phyloP scores from a whole-genome alignment of 1,284 basidiomycete genomes.

The Athelia psychrophila region DNA sequence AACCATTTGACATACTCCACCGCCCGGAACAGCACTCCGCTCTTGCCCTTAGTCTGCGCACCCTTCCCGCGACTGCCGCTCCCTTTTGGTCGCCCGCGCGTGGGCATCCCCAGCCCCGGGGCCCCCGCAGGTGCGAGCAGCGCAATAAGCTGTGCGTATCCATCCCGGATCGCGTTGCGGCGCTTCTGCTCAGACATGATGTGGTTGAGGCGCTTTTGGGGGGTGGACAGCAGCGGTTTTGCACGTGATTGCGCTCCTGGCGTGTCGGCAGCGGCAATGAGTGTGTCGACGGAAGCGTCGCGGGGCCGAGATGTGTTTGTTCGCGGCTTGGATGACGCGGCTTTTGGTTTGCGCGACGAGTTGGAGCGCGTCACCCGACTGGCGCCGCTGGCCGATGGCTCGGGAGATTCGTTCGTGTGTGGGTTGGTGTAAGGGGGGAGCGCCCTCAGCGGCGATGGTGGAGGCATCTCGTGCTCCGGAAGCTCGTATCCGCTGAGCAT shows the following conservation, averaged over 20 bases:
- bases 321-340: too few relatives aligned
- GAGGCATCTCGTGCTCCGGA: slow-evolving; percentile 1
- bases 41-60: slow-evolving; percentile 66
- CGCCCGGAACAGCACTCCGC: slow-evolving; percentile 76
- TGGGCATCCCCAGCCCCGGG: slow-evolving; percentile 68
- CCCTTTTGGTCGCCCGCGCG: slow-evolving; percentile 76
- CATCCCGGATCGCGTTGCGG: slow-evolving; percentile 85
- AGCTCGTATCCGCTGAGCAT: slow-evolving; percentile 10
- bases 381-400: slow-evolving; percentile 34
- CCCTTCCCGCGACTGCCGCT: slow-evolving; percentile 68
- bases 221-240: slow-evolving; percentile 72
- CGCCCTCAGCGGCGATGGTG: not conserved
- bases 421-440: slow-evolving; percentile 42
- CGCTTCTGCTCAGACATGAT: slow-evolving; percentile 92
- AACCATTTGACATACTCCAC: slow-evolving; percentile 78
- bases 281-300: slow-evolving; percentile 12
- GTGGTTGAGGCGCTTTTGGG: slow-evolving; percentile 91
- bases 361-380: slow-evolving; percentile 23
- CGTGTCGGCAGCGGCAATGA: slow-evolving; percentile 10
- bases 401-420: slow-evolving; percentile 40
- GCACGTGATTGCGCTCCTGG: slow-evolving; percentile 25
- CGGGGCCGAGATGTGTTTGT: not conserved
- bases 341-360: too few relatives aligned
- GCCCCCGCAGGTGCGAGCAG: slow-evolving; percentile 73
- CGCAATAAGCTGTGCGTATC: slow-evolving; percentile 80